phyloP scores from a whole-genome alignment of 2,329 filamentous ascomycete species.

The Coniochaeta pulveracea region DNA sequence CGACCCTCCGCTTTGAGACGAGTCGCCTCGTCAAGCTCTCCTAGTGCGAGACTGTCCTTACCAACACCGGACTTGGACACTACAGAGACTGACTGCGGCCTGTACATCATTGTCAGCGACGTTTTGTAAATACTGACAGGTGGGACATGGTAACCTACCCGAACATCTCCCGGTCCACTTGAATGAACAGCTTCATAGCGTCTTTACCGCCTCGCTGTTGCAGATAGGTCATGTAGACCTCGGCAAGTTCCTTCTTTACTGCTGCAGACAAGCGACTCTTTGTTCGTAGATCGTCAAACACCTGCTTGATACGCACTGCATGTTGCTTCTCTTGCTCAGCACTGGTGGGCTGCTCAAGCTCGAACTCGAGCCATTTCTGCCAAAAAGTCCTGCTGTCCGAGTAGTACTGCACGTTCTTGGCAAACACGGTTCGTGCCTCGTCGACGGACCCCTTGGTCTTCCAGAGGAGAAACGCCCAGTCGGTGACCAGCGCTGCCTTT shows the following conservation, averaged over 20 bases:
- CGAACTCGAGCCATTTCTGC: constrained; percentile 80
- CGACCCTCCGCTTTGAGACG: constrained; percentile 37
- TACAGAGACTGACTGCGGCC: constrained; percentile 33
- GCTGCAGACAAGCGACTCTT: constrained; percentile 59
- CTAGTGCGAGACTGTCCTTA: constrained; percentile 29
- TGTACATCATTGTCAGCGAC: constrained; percentile 12
- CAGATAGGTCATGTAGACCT: constrained; percentile 73
- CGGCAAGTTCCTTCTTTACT: constrained; percentile 63
- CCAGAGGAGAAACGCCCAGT: constrained; percentile 82
- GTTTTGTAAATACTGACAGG: neutral
- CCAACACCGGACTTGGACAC: constrained; percentile 26
- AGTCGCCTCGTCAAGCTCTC: constrained; percentile 39
- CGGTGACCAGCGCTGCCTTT: constrained; percentile 77
- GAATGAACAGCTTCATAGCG: constrained; percentile 75
- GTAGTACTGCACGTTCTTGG: constrained; percentile 74
- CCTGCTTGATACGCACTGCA: constrained; percentile 64
- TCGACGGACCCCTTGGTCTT: constrained; percentile 72
- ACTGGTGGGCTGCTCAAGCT: constrained; percentile 69
- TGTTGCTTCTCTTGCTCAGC: constrained; percentile 52
- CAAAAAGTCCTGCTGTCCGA: constrained; percentile 81
- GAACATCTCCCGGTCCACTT: constrained; percentile 76
- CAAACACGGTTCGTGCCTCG: constrained; percentile 74
- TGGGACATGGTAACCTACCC: constrained; percentile 43
- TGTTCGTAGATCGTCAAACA: constrained; percentile 63
- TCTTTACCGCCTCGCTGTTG: constrained; percentile 73